A percentile compares a stretch with the other conserved stretches of the same genome.
phyloP scores from a whole-genome alignment of 2,329 filamentous ascomycete genomes.

The Pleochaeta shiraiana region DNA sequence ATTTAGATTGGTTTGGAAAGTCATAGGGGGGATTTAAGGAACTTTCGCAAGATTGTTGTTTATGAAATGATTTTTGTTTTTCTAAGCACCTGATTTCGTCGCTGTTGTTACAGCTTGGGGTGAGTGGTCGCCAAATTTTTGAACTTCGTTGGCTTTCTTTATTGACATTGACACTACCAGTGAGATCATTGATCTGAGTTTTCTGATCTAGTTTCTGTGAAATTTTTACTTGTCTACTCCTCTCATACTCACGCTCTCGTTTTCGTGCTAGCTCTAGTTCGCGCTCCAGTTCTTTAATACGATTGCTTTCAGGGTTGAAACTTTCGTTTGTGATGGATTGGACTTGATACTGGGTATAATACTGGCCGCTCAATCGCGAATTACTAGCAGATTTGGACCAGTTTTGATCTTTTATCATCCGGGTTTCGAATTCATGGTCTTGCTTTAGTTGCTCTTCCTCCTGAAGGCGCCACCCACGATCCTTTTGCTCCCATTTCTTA shows the following conservation, averaged over 20 bases:
- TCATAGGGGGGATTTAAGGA: neutral
- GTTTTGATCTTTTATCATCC: constrained; percentile 42
- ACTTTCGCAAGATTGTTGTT: constrained; percentile 20
- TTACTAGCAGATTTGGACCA: constrained; percentile 37
- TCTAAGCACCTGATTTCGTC: constrained; percentile 27
- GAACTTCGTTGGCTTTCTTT: constrained; percentile 9
- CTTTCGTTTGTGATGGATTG: constrained; percentile 30
- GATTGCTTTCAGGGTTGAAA: constrained; percentile 32
- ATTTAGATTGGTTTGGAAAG: neutral
- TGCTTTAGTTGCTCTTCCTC: constrained; percentile 50
- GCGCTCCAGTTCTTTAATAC: constrained; percentile 61
- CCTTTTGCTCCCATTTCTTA: constrained; percentile 56
- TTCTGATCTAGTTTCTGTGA: constrained; percentile 8
- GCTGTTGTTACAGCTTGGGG: constrained; percentile 14
- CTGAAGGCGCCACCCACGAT: constrained; percentile 53
- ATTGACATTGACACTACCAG: constrained; percentile 10
- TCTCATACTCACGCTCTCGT: constrained; percentile 40
- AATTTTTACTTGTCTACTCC: constrained; percentile 28
- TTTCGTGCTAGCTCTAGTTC: constrained; percentile 46
- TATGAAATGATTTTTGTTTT: constrained; percentile 29
- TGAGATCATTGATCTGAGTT: neutral
- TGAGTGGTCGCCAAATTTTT: constrained; percentile 14
- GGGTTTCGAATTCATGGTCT: constrained; percentile 49
- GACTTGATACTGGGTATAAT: constrained; percentile 67
- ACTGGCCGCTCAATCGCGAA: constrained; percentile 56